Conservation (phyloP, 2,329 filamentous ascomycete genomes). For the Metarhizium rileyi region DNA sequence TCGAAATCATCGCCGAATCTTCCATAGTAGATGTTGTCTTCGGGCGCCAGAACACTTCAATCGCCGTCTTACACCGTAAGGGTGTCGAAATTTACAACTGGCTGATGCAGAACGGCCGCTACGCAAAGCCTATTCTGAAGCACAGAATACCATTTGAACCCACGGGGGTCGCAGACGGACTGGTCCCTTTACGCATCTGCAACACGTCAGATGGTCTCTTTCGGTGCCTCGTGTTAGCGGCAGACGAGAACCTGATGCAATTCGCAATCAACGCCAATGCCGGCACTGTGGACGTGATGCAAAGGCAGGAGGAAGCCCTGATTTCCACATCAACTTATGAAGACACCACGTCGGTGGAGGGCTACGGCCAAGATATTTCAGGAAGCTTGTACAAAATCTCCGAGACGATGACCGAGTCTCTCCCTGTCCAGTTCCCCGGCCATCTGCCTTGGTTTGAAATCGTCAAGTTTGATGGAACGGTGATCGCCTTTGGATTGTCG, state of each 20-base stretch:
- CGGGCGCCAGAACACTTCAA: constrained; percentile 48
- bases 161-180: constrained; percentile 9
- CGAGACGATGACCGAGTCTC: constrained; percentile 19
- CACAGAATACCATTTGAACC: constrained; percentile 29
- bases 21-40: constrained; percentile 69
- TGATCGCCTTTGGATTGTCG: constrained; percentile 55
- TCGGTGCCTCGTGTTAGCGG: constrained; percentile 21
- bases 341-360: constrained; percentile 18
- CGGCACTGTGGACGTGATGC: constrained; percentile 10
- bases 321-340: constrained; percentile 24
- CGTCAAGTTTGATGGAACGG: constrained; percentile 29
- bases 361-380: constrained; percentile 35
- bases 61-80: constrained; percentile 62
- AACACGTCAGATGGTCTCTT: constrained; percentile 19
- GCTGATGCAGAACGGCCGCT: constrained; percentile 48
- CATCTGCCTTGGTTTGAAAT: constrained; percentile 46
- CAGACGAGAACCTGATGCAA: constrained; percentile 16
- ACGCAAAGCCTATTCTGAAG: constrained; percentile 32
- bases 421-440: constrained; percentile 30
- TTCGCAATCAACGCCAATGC: constrained; percentile 11
- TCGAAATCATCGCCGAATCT: constrained; percentile 54
- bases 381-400: constrained; percentile 35
- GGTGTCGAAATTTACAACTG: constrained; percentile 63
- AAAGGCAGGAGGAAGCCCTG: constrained; percentile 13
- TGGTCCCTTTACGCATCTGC: constrained; percentile 23